Evolutionary conservation across 1,284 basidiomycete genomes (phyloP).

Genomic region (Neonothopanus nambi): DNA sequence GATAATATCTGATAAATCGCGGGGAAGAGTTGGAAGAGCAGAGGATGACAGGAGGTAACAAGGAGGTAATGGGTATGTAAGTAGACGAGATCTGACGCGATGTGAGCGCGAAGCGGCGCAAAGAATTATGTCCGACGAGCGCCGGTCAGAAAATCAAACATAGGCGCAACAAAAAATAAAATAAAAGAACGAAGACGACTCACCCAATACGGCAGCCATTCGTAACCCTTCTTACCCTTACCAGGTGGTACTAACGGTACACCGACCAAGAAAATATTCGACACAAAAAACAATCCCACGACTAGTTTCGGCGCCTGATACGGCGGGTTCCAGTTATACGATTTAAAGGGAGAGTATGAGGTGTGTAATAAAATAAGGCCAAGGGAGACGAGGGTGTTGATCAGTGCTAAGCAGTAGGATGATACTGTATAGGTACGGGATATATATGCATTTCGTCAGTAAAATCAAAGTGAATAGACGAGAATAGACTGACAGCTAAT

Average conservation of each 20-base stretch:
- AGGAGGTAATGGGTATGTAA: neutral
- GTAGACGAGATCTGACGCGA: neutral
- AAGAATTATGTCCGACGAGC: too few relatives aligned
- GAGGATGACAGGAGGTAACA: too few relatives aligned
- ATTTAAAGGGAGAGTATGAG: conserved; percentile 29
- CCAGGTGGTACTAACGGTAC: conserved; percentile 61
- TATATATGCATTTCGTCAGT: neutral
- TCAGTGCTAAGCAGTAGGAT: conserved; percentile 52
- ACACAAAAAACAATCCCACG: conserved; percentile 56
- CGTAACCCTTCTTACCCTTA: conserved; percentile 49
- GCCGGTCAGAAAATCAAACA: neutral
- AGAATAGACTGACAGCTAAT: conserved; percentile 14
- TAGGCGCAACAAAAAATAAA: neutral
- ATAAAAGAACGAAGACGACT: conserved; percentile 22
- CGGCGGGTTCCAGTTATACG: conserved; percentile 56
- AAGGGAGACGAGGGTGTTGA: conserved; percentile 57
- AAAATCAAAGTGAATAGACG: conserved; percentile 8
- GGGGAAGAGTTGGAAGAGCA: too few relatives aligned
- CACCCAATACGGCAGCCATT: conserved; percentile 64
- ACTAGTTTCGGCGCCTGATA: conserved; percentile 53
- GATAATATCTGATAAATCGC: too few relatives aligned
- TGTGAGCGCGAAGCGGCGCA: too few relatives aligned
- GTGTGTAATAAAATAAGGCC: conserved; percentile 62
- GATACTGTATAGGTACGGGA: conserved; percentile 35
- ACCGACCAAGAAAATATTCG: conserved; percentile 59